Evolutionary conservation across 257 asterid genomes (phyloP).

Genomic region (Hygrophila difformis): DNA sequence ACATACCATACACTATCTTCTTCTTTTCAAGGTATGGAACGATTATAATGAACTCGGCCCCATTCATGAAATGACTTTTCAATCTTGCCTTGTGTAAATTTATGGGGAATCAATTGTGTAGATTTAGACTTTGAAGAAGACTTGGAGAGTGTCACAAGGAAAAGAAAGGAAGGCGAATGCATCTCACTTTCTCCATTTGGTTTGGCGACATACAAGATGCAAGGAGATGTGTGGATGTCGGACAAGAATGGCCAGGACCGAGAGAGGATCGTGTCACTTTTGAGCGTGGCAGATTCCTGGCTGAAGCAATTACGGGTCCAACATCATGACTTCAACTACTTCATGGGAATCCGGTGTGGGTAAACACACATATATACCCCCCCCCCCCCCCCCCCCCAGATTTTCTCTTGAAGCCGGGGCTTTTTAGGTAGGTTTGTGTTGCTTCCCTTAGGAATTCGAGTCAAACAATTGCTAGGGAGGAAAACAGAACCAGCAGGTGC

Average conservation of each 20-base stretch:
- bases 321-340: constrained; percentile 93
- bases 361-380: too few relatives aligned
- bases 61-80: too few relatives aligned
- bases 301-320: constrained; percentile 88
- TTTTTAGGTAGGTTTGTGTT: too few relatives aligned
- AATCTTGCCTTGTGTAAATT: too few relatives aligned
- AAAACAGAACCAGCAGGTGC: too few relatives aligned
- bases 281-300: constrained; percentile 91
- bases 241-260: constrained; percentile 31
- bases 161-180: constrained; percentile 22
- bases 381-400: too few relatives aligned
- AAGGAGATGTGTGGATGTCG: constrained; percentile 58
- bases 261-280: constrained; percentile 50
- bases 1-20: constrained; percentile 85
- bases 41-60: neutral
- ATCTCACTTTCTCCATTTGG: constrained; percentile 61
- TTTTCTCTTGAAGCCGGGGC: too few relatives aligned
- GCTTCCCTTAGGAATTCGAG: too few relatives aligned
- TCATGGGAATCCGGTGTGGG: constrained; percentile 61
- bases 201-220: constrained; percentile 60
- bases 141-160: constrained; percentile 14
- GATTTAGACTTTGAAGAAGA: constrained; percentile 30
- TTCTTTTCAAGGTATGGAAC: constrained; percentile 53
- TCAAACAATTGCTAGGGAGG: too few relatives aligned
- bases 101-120: neutral